Conservation (phyloP, 2,329 filamentous ascomycete species). For the Colletotrichum echinochloae region DNA sequence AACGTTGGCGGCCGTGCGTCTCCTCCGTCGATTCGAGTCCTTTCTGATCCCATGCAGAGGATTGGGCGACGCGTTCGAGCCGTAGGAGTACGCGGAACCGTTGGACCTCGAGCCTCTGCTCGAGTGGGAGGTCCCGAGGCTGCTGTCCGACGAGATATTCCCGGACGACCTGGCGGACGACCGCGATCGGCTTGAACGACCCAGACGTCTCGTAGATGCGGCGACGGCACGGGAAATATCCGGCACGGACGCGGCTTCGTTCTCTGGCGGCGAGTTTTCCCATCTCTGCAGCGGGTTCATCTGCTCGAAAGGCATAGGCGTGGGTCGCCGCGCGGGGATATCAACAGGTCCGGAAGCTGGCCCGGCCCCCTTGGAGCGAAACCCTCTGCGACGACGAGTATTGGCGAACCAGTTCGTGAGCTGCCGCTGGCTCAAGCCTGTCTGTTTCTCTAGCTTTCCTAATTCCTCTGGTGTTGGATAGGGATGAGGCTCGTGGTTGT, state of each 20-base stretch:
- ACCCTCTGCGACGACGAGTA: slow-evolving; percentile 72
- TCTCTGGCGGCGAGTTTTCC: slow-evolving; percentile 42
- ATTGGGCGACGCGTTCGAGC: slow-evolving; percentile 44
- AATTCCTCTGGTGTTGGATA: slow-evolving; percentile 76
- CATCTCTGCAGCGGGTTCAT: slow-evolving; percentile 42
- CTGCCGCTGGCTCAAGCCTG: slow-evolving; percentile 70
- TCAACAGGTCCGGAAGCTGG: slow-evolving; percentile 58
- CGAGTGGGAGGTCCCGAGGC: slow-evolving; percentile 32
- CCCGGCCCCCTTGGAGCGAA: slow-evolving; percentile 58
- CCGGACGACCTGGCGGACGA: slow-evolving; percentile 45
- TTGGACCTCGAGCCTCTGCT: slow-evolving; percentile 27
- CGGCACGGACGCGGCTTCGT: slow-evolving; percentile 43
- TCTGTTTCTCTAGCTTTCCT: slow-evolving; percentile 67
- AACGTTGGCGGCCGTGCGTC: slow-evolving; percentile 10
- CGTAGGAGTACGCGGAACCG: slow-evolving; percentile 49
- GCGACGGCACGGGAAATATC: slow-evolving; percentile 42
- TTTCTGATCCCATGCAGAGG: neutral
- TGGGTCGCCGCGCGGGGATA: slow-evolving; percentile 61
- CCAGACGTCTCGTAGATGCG: slow-evolving; percentile 34
- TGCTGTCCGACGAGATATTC: slow-evolving; percentile 32
- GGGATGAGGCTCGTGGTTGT: slow-evolving; percentile 70
- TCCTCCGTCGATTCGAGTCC: slow-evolving; percentile 9
- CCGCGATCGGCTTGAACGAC: slow-evolving; percentile 31
- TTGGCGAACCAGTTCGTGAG: slow-evolving; percentile 81
- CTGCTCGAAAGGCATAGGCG: slow-evolving; percentile 49